These are phyloP conservation scores for Eimeria zaria DNA, from an alignment of 169 alveolate genomes.

Conservation along the genomic window DNA sequence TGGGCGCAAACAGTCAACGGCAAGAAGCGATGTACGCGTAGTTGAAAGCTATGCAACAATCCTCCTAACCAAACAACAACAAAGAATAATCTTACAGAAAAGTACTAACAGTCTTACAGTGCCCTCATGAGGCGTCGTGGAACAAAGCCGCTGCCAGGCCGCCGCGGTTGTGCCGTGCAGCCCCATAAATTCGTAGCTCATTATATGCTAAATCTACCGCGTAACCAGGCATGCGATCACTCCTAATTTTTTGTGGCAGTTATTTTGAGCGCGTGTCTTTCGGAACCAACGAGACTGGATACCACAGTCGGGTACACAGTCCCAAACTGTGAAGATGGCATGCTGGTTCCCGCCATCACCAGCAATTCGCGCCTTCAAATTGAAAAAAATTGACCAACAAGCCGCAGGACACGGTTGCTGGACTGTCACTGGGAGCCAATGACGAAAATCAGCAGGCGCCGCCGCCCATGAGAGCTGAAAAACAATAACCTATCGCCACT, in stretches of 20 bases:
- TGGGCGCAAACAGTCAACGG: not conserved
- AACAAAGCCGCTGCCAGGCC: not conserved
- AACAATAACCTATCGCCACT: not conserved
- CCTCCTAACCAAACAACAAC: not conserved
- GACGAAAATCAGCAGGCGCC: not conserved
- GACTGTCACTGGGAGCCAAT: not conserved
- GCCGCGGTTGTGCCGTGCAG: conserved; percentile 38
- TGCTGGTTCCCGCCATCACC: too few species aligned
- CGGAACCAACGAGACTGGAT: not conserved
- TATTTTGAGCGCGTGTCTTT: not conserved
- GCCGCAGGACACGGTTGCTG: not conserved
- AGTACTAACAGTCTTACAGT: not conserved
- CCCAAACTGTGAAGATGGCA: too few species aligned
- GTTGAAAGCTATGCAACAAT: not conserved
- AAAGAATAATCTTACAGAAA: not conserved
- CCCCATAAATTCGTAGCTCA: not conserved
- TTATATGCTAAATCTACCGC: not conserved
- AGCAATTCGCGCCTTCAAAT: not conserved
- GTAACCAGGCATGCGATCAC: not conserved
- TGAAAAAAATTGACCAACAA: not conserved
- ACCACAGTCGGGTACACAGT: not conserved
- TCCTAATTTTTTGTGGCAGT: not conserved
- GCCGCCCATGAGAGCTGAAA: not conserved
- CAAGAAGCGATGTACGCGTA: conserved; percentile 5
- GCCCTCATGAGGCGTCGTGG: not conserved